phyloP scores from a whole-genome alignment of 2,329 filamentous ascomycete genomes.

The Scleromitrula shiraiana region DNA sequence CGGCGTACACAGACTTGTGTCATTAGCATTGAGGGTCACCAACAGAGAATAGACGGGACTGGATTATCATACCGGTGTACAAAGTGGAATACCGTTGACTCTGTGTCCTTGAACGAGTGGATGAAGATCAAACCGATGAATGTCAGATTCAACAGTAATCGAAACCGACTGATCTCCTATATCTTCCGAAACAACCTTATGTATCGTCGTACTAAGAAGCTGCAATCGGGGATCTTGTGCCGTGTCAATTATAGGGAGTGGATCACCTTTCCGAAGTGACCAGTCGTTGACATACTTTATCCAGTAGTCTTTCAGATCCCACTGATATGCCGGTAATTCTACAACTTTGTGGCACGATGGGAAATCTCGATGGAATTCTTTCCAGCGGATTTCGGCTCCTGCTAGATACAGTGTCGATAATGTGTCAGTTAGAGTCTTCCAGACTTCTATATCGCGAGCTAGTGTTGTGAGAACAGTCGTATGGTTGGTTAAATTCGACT shows the following conservation, averaged over 20 bases:
- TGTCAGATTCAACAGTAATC: neutral
- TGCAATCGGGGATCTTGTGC: neutral
- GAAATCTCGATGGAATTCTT: conserved; percentile 1
- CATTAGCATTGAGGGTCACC: neutral
- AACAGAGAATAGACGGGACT: neutral
- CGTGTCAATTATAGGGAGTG: conserved; percentile 34
- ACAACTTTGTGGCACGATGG: neutral
- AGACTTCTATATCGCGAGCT: neutral
- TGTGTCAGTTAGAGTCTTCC: neutral
- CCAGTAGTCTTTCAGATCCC: conserved; percentile 62
- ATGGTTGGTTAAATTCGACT: neutral
- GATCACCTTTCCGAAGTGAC: conserved; percentile 37
- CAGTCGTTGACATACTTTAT: conserved; percentile 54
- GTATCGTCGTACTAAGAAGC: conserved; percentile 12
- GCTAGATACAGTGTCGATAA: neutral
- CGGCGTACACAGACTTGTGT: conserved; percentile 43
- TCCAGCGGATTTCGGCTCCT: conserved; percentile 1
- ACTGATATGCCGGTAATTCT: conserved; percentile 52
- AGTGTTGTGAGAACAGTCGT: neutral
- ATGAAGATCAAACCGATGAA: neutral
- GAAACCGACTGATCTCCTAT: neutral
- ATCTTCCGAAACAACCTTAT: conserved; percentile 9
- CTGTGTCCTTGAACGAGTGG: neutral
- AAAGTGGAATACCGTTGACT: neutral
- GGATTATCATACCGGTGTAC: neutral